phyloP scores from a whole-genome alignment of 225 moss, liverwort and hornwort genomes.

The Physcomitrellopsis africana region DNA sequence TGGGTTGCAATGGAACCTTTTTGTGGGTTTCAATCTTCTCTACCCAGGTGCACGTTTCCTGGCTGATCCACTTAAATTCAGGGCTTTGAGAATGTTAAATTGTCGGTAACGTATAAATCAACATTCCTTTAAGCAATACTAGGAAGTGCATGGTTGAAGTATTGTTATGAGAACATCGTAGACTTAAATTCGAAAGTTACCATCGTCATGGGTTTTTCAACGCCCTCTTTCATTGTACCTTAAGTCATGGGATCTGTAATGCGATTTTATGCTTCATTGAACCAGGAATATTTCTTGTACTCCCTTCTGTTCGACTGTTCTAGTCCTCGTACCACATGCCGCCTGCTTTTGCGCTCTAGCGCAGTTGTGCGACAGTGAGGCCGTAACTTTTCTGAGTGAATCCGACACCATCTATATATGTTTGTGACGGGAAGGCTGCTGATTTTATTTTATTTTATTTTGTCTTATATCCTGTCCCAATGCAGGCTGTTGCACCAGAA shows the following conservation, averaged over 20 bases:
- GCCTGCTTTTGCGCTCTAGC: slow-evolving; percentile 8
- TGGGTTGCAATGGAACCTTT: not conserved
- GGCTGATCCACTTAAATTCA: not conserved
- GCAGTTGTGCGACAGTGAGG: not conserved
- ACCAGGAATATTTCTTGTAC: not conserved
- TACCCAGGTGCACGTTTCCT: not conserved
- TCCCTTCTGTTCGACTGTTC: not conserved
- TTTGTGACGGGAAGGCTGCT: not conserved
- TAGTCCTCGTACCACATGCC: not conserved
- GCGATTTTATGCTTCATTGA: slow-evolving; percentile 10
- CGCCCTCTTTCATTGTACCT: not conserved
- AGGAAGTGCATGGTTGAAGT: slow-evolving; percentile 15
- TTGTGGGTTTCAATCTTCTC: slow-evolving; percentile 1
- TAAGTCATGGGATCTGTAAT: slow-evolving; percentile 7
- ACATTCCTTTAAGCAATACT: not conserved
- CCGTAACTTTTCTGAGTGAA: not conserved
- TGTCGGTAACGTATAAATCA: not conserved
- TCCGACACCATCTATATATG: not conserved
- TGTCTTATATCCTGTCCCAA: slow-evolving; percentile 9
- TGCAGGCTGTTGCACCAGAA: slow-evolving; percentile 96
- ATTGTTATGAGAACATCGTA: not conserved
- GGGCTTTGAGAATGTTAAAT: not conserved
- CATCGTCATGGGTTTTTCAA: slow-evolving; percentile 6
- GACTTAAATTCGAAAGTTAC: not conserved
- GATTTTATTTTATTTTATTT: not conserved